Evolutionary conservation across 2,329 filamentous ascomycete species (phyloP).

Genomic region (Zymoseptoria tritici): DNA sequence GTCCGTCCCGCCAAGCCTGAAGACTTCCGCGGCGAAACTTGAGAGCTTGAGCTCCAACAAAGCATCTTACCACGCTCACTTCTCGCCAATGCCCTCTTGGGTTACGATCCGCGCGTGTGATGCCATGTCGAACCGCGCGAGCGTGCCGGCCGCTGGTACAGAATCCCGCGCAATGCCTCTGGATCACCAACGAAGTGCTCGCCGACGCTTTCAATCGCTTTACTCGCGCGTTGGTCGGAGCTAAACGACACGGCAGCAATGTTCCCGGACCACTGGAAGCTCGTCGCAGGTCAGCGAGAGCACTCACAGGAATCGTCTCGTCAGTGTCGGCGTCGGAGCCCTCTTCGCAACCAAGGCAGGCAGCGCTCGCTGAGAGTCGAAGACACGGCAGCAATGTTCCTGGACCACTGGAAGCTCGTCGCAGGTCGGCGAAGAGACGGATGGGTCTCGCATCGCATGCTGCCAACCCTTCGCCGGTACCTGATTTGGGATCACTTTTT

Average conservation of each 20-base stretch:
- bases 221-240: conserved; percentile 31
- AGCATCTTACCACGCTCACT: neutral
- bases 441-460: conserved; percentile 36
- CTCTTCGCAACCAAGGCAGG: no score
- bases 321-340: no score
- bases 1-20: neutral
- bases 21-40: neutral
- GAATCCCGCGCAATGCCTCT: conserved; percentile 38
- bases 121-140: conserved; percentile 19
- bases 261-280: conserved; percentile 58
- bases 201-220: conserved; percentile 46
- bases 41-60: no score
- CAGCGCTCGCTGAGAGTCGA: no score
- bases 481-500: conserved; percentile 26
- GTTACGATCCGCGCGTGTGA: conserved; percentile 4
- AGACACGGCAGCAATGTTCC: conserved; percentile 55
- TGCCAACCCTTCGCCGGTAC: conserved; percentile 5
- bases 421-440: conserved; percentile 48
- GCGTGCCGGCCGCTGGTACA: conserved; percentile 8
- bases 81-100: conserved; percentile 3
- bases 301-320: no score
- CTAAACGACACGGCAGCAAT: conserved; percentile 49
- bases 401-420: conserved; percentile 55
- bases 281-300: conserved; percentile 47
- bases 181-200: conserved; percentile 54